phyloP scores from a whole-genome alignment of 345 rosid genomes.

The Trapa bicornis region DNA sequence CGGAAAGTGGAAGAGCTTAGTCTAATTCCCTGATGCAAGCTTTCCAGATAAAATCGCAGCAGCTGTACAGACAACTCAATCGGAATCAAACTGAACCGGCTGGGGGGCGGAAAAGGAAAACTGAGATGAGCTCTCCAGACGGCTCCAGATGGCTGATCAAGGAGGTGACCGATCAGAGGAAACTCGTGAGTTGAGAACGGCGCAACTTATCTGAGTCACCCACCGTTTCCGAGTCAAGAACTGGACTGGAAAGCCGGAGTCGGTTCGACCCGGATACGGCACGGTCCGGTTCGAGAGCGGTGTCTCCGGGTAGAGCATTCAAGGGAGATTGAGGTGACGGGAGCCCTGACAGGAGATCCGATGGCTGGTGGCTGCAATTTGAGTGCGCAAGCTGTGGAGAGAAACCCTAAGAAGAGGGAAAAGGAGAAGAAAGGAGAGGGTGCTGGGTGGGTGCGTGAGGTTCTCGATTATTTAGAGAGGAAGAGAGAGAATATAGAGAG shows the following conservation, averaged over 20 bases:
- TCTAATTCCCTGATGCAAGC: neutral
- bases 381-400: conserved; percentile 11
- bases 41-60: no score
- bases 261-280: conserved; percentile 8
- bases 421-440: neutral
- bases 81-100: neutral
- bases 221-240: neutral
- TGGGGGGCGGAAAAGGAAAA: neutral
- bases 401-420: conserved; percentile 7
- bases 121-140: neutral
- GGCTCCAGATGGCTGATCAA: neutral
- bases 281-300: neutral
- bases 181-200: neutral
- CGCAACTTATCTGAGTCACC: no score
- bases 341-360: neutral
- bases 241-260: neutral
- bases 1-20: neutral
- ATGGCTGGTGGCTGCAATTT: conserved; percentile 1
- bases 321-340: neutral
- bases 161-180: neutral
- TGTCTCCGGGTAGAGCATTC: conserved; percentile 1
- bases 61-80: no score
- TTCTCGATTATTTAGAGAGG: neutral
- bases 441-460: neutral
- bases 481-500: neutral